Evolutionary conservation across 306 rosid species (phyloP), one percentile per base, ranked within the genome.

Genomic region (Gleditsia sinensis): DNA sequence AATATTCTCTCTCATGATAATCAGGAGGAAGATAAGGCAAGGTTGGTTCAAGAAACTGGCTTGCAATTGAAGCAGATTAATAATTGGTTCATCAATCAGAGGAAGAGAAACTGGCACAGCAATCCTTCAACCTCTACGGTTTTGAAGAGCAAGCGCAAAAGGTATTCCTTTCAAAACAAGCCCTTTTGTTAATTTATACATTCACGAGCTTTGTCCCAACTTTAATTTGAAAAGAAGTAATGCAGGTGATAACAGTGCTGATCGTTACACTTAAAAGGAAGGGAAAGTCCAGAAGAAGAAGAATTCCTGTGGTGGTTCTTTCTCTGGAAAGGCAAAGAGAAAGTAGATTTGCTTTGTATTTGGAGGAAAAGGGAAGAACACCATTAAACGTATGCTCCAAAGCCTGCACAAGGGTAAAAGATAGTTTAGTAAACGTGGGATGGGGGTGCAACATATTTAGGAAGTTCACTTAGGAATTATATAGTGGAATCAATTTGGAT

Each of bases 81-180:
- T 79, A 94, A 94, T 48, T 94, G 99, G 99, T 94, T 94, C 84
- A 94, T 94, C 77, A 94, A 94, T 81, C 99, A 94, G 78, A 88
- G 99, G 83, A 94, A 94, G 88, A 88, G 99, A 79, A 94, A 94
- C 83, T 94, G 99, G 99, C 93, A 94, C 82, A 92, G 90, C 86
- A 94, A 94, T 83, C 88, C 98, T 60, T 94, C 99, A 28, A 87
- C 96, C 72, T 94, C 99, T 7, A 90, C 91, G 25, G 95, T 84
- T 58, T 87, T 88, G 80, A 94, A 94, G 86, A 94, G 92, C 90
- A 94, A 94, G 81, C 97, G 99, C 85, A 94, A 92, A 67, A 94
- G 98, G 99, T 94, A 83, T 48, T 51, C 46, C 48, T 42, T 8
- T 57, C 50, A 40, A 48, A 76, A 28, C 9, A 13, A 57, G 56